Evolutionary conservation across 768 basidiomycete genomes (phyloP), one percentile per base, ranked within the genome.

Genomic region (Boletus sp.): DNA sequence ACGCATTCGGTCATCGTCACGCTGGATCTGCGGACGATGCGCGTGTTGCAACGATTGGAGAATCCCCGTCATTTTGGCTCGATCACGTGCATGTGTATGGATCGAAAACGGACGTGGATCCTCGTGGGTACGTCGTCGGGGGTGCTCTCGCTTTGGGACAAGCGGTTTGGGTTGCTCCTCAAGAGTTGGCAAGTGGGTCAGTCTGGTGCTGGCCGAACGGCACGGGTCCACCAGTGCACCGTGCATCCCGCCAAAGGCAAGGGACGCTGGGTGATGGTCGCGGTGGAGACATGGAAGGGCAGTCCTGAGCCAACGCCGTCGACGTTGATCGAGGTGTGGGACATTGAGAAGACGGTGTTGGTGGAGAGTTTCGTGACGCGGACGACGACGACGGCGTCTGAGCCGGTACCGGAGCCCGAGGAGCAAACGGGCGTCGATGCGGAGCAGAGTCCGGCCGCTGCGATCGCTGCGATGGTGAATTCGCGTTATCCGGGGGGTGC

Each of bases 221-320:
- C 79, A 3, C 80, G 83, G 37, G 82, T 95, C 24, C 81, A 91
- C 58, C 86, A 92, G 65, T 86, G 87, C 60, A 80, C 79, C 12
- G 76, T 94, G 0, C 96, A 98, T 64, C 96, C 95, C 0, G 83
- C 87, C 0, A 91, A 86, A 66, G 94, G 94, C 18, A 84, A 85
- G 57, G 94, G 94, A 0, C 86, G 88, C 47, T 98, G 94, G 93
- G 78, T 98, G 45, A 84, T 97, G 71, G 89, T 97, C 44, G 84
- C 94, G 0, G 73, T 89, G 15, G 89, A 89, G 65, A 76, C 83
- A 0, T 79, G 76, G 62, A 71, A 73, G 44, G 65, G 64, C 10
- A 73, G 54, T 47, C 51, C 65, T 4, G 80, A 83, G 54, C 74
- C 72, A 8, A 63, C 78, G 3, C 77, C 79, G 10, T 78, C 79